Conservation (phyloP, 192 early-diverging fungal species). For the Linnemannia hyalina region DNA sequence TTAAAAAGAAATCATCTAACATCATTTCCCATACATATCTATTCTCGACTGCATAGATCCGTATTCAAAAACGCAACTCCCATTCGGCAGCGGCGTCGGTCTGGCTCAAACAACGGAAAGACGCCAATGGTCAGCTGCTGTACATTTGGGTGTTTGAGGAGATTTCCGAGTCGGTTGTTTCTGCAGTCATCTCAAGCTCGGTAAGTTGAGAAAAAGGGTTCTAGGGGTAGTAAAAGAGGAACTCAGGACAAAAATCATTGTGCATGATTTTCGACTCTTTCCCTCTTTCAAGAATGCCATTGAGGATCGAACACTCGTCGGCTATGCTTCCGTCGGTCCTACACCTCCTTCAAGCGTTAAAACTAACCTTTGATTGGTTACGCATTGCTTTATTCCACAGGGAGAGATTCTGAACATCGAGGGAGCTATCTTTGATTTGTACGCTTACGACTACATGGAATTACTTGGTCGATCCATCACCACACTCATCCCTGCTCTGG, state of each 20-base stretch:
- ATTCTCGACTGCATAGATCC: conserved; percentile 50
- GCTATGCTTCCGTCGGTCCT: neutral
- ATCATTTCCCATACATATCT: neutral
- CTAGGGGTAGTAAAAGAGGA: neutral
- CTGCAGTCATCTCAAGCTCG: conserved; percentile 53
- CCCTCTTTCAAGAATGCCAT: neutral
- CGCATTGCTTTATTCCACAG: conserved; percentile 22
- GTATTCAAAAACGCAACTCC: conserved; percentile 67
- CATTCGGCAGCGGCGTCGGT: conserved; percentile 69
- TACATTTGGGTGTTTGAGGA: conserved; percentile 78
- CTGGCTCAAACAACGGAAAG: conserved; percentile 72
- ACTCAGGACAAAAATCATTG: neutral
- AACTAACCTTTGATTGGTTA: neutral
- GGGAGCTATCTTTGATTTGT: conserved; percentile 65
- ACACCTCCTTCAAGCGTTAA: neutral
- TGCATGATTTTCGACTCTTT: neutral
- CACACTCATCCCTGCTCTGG: conserved; percentile 50
- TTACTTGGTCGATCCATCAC: conserved; percentile 60
- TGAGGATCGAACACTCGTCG: neutral
- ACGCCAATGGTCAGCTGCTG: conserved; percentile 56
- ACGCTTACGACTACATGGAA: conserved; percentile 63
- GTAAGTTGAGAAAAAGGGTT: conserved; percentile 30
- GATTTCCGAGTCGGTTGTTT: conserved; percentile 64
- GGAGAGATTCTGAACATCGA: conserved; percentile 60
- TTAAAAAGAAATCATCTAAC: neutral